Evolutionary conservation across 2,329 filamentous ascomycete genomes (phyloP).

Genomic region (Colletotrichum sansevieriae): DNA sequence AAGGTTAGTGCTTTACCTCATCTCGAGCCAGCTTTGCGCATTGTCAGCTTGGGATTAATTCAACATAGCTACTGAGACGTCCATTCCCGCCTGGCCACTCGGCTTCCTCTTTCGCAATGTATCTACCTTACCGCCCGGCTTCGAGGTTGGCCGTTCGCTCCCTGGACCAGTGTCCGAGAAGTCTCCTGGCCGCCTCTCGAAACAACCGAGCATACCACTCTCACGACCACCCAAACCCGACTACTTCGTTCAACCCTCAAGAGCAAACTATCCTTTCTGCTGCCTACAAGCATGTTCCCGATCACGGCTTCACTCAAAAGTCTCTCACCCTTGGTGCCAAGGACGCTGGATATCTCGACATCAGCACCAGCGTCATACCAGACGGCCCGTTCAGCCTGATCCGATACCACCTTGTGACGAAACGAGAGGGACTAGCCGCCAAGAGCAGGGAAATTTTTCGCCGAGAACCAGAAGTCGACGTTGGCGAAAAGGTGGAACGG

Average conservation of each 20-base stretch:
- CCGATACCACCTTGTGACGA: constrained; percentile 78
- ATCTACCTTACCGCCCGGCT: constrained; percentile 7
- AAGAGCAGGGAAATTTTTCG: constrained; percentile 56
- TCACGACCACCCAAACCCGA: constrained; percentile 73
- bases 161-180: constrained; percentile 10
- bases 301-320: constrained; percentile 83
- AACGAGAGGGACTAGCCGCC: constrained; percentile 70
- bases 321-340: constrained; percentile 83
- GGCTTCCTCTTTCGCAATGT: constrained; percentile 3
- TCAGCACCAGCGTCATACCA: constrained; percentile 85
- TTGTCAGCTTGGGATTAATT: background rate
- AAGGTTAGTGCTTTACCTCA: too few relatives aligned
- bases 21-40: too few relatives aligned
- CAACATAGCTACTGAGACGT: background rate
- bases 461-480: constrained; percentile 48
- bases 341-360: constrained; percentile 88
- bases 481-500: constrained; percentile 75
- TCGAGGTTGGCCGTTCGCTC: constrained; percentile 19
- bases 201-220: constrained; percentile 74
- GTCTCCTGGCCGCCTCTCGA: background rate
- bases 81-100: background rate
- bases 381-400: constrained; percentile 86
- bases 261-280: constrained; percentile 85
- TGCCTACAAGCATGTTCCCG: constrained; percentile 83
- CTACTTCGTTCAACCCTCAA: constrained; percentile 72